Percentiles rank a stretch among this genome's conserved stretches.
phyloP scores from a whole-genome alignment of 1,139 yeast genomes.

The Scheffersomyces titani region DNA sequence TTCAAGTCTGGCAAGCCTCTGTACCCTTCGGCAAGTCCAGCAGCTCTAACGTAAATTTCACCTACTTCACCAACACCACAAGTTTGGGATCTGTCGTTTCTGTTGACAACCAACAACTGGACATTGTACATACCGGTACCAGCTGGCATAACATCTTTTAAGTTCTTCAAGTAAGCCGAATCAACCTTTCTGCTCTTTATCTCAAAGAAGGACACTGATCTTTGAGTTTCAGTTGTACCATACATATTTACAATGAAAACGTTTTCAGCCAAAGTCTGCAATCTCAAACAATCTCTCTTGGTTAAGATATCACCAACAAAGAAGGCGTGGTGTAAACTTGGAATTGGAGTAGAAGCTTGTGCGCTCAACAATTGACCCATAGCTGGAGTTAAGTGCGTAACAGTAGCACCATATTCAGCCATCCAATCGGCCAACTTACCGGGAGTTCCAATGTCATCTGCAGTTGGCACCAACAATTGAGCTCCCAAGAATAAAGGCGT shows the following conservation, averaged over 20 bases:
- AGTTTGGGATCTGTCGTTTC: conserved; percentile 81
- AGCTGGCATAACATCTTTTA: conserved; percentile 97
- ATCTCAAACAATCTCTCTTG: conserved; percentile 90
- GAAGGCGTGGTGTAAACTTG: conserved; percentile 90
- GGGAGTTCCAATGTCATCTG: conserved; percentile 98
- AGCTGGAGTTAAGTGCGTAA: conserved; percentile 97
- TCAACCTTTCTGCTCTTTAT: conserved; percentile 73
- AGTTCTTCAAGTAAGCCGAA: conserved; percentile 72
- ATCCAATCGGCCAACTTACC: conserved; percentile 98
- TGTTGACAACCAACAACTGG: conserved; percentile 88
- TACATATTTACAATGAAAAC: conserved; percentile 95
- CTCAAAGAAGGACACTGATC: conserved; percentile 93
- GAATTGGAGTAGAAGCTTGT: conserved; percentile 90
- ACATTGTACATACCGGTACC: conserved; percentile 97
- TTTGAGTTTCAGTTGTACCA: conserved; percentile 98
- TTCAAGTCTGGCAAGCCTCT: conserved; percentile 88
- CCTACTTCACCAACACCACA: conserved; percentile 99
- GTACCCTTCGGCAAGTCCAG: conserved; percentile 96
- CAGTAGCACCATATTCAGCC: conserved; percentile 87
- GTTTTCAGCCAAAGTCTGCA: conserved; percentile 89
- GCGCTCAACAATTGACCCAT: conserved; percentile 98
- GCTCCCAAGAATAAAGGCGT: conserved; percentile 98
- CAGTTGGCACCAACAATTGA: conserved; percentile 85
- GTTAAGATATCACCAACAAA: conserved; percentile 98
- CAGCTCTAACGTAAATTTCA: conserved; percentile 97